Evolutionary conservation across 306 rosid species (phyloP).

Genomic region (Fagus crenata): DNA sequence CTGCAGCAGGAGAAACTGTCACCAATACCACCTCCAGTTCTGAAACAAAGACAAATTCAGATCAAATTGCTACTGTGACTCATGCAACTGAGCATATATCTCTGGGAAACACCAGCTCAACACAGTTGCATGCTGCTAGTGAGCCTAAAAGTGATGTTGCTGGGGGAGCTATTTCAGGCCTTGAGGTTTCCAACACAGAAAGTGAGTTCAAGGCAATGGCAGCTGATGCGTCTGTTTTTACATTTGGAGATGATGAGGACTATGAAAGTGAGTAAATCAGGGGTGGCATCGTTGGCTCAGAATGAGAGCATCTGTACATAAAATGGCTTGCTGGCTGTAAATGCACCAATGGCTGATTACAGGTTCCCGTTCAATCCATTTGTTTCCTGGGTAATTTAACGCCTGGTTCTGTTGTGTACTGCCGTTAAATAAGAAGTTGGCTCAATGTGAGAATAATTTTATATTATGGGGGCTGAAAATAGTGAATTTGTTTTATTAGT

Average conservation of each 20-base stretch:
- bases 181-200: slow-evolving; percentile 52
- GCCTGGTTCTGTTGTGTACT: slow-evolving; percentile 15
- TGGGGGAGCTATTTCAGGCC: slow-evolving; percentile 38
- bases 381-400: slow-evolving; percentile 39
- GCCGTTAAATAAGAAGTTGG: slow-evolving; percentile 18
- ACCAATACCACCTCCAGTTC: slow-evolving; percentile 43
- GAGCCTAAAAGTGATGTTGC: slow-evolving; percentile 51
- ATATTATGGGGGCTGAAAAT: background rate
- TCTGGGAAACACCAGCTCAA: slow-evolving; percentile 47
- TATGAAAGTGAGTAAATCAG: slow-evolving; percentile 74
- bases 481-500: background rate
- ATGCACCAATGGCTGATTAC: slow-evolving; percentile 20
- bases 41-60: slow-evolving; percentile 39
- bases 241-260: slow-evolving; percentile 96
- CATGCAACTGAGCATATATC: slow-evolving; percentile 66
- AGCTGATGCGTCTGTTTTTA: slow-evolving; percentile 95
- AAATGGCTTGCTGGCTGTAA: slow-evolving; percentile 35
- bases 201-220: slow-evolving; percentile 99
- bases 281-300: slow-evolving; percentile 1
- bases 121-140: slow-evolving; percentile 30
- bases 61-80: slow-evolving; percentile 53
- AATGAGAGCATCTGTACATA: slow-evolving; percentile 59
- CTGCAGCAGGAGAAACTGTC: slow-evolving; percentile 43
- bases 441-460: slow-evolving; percentile 1
- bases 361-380: slow-evolving; percentile 34